Evolutionary conservation across 306 rosid species (phyloP).

Genomic region (Mimosa pudica): DNA sequence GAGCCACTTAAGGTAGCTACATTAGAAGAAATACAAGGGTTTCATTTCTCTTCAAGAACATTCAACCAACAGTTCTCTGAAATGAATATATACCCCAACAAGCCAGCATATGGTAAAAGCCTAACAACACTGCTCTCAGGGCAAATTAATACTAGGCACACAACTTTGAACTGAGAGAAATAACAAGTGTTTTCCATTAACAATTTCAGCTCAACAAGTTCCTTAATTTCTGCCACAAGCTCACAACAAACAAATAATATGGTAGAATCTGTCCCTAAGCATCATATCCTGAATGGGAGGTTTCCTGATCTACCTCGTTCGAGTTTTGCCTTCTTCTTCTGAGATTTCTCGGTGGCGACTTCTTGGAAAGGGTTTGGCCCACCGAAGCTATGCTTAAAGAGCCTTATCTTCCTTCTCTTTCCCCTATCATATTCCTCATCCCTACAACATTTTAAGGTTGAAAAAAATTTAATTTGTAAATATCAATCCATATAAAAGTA

Average conservation of each 20-base stretch:
- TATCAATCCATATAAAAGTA: neutral
- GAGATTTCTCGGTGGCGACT: conserved; percentile 53
- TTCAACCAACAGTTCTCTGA: conserved; percentile 14
- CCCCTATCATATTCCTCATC: conserved; percentile 91
- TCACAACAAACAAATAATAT: neutral
- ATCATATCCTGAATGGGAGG: conserved; percentile 79
- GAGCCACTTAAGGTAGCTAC: conserved; percentile 24
- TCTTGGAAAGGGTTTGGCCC: conserved; percentile 83
- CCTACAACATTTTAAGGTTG: conserved; percentile 49
- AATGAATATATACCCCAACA: conserved; percentile 19
- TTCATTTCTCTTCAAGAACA: conserved; percentile 18
- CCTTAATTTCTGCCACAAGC: conserved; percentile 34
- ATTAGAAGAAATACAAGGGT: conserved; percentile 38
- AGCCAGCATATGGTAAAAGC: conserved; percentile 15
- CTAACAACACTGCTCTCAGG: conserved; percentile 30
- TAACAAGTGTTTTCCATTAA: conserved; percentile 36
- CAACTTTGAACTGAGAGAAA: conserved; percentile 30
- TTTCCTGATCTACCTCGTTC: conserved; percentile 57
- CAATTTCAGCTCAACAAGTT: conserved; percentile 38
- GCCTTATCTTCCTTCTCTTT: conserved; percentile 76
- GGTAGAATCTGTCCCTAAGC: neutral
- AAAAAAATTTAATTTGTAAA: conserved; percentile 1
- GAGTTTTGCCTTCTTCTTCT: conserved; percentile 51
- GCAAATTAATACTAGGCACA: conserved; percentile 13
- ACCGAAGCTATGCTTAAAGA: conserved; percentile 48